These are phyloP conservation scores for Phytophthora pini DNA, from an alignment of 352 stramenopile species.

Conservation along the genomic window DNA sequence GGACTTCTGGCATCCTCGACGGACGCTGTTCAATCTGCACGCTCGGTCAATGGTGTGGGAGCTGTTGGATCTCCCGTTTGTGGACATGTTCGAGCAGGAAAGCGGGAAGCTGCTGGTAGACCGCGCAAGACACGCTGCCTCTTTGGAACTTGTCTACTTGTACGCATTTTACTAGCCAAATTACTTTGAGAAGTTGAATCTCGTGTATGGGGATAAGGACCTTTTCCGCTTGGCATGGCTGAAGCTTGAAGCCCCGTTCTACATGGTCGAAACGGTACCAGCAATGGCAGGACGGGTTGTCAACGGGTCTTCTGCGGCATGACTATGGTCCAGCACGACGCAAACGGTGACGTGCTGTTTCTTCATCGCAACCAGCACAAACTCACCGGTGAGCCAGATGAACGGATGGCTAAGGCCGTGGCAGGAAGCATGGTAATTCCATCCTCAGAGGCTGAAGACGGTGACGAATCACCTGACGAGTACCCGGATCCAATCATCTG, in stretches of 20 bases:
- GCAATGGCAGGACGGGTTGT: conserved; percentile 35
- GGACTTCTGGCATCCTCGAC: conserved; percentile 58
- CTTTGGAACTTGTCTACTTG: conserved; percentile 45
- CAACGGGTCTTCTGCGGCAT: conserved; percentile 39
- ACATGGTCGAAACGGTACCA: conserved; percentile 43
- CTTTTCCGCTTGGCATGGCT: conserved; percentile 58
- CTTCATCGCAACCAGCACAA: conserved; percentile 50
- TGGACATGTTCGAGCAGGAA: conserved; percentile 68
- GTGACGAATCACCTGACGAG: conserved; percentile 11
- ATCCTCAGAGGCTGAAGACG: neutral
- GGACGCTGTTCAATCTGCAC: conserved; percentile 61
- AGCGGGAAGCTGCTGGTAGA: conserved; percentile 55
- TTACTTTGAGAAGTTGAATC: conserved; percentile 29
- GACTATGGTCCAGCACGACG: conserved; percentile 48
- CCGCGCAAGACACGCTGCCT: conserved; percentile 24
- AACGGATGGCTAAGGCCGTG: neutral
- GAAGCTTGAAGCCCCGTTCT: conserved; percentile 40
- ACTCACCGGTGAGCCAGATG: conserved; percentile 11
- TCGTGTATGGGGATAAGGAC: conserved; percentile 53
- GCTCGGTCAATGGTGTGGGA: conserved; percentile 51
- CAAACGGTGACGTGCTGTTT: conserved; percentile 39
- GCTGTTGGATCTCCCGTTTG: conserved; percentile 40
- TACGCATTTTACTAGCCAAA: conserved; percentile 38
- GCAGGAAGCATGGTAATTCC: neutral
- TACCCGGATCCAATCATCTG: conserved; percentile 49